A percentile compares a stretch with the other conserved stretches of the same genome.
Conservation (phyloP, 495 filamentous ascomycete genomes). For the Annulohypoxylon stygium region DNA sequence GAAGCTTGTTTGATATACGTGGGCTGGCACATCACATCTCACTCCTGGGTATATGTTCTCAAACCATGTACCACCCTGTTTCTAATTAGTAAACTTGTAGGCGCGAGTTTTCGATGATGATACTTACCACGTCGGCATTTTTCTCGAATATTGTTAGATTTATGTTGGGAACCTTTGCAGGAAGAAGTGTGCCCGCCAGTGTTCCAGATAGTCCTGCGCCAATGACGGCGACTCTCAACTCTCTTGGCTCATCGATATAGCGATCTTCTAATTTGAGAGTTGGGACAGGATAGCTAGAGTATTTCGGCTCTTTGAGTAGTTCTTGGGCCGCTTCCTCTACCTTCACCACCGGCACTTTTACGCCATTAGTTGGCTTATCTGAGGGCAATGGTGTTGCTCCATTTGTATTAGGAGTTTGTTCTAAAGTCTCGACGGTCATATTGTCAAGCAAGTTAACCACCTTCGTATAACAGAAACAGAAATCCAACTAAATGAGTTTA, state of each 20-base stretch:
- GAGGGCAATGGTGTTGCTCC: neutral
- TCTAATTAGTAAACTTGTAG: constrained; percentile 22
- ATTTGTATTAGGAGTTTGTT: constrained; percentile 20
- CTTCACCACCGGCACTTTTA: constrained; percentile 28
- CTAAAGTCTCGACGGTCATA: constrained; percentile 31
- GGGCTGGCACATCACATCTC: constrained; percentile 77
- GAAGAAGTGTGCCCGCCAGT: constrained; percentile 70
- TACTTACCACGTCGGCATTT: constrained; percentile 70
- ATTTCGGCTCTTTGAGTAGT: constrained; percentile 29
- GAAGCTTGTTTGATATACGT: constrained; percentile 77
- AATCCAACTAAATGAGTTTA: constrained; percentile 9
- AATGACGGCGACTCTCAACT: constrained; percentile 70
- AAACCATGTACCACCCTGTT: constrained; percentile 75
- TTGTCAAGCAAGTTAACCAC: constrained; percentile 5
- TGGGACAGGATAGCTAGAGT: constrained; percentile 37
- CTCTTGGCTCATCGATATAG: constrained; percentile 69
- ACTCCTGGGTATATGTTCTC: constrained; percentile 79
- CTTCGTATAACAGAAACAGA: constrained; percentile 7
- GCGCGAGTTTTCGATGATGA: neutral
- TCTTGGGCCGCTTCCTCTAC: constrained; percentile 20
- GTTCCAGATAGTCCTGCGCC: constrained; percentile 77
- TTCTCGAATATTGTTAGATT: constrained; percentile 78
- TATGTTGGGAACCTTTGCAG: constrained; percentile 68
- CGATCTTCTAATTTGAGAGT: constrained; percentile 53
- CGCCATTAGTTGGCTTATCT: constrained; percentile 28